Evolutionary conservation across 164 flowering plant species (phyloP), one percentile per base, ranked within the genome.

Genomic region (Protea cynaroides): DNA sequence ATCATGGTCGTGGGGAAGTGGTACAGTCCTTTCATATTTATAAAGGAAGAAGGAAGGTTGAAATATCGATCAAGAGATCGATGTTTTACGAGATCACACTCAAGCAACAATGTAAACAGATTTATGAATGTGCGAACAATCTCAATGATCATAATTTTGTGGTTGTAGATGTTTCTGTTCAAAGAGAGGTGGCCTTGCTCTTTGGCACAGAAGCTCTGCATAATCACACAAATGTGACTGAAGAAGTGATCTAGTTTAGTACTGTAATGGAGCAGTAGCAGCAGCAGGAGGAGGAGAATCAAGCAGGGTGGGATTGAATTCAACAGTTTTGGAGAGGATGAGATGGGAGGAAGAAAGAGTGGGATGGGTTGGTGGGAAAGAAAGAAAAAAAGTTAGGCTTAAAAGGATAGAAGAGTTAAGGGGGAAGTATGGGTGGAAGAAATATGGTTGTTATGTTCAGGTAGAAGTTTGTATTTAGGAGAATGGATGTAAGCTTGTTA

Each of bases 391-490:
- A 56, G 82, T 63, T 55, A 76, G 66, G 43, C 70, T 79, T 58
- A 58, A 71, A 55, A 75, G 78, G 70, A 73, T 46, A 21, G 84
- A 81, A 59, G 69, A 80, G 22, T 68, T 47, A 14, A 69, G 65
- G 7, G 70, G 62, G 29, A 13, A 4, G 0, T 51, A 65, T 9
- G 67, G 49, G 7, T 81, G 84, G 89, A 75, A 36, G 58, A 78
- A 40, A 37, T 80, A 80, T 72, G 82, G 83, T 0, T 83, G 80
- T 25, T 82, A 78, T 73, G 74, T 82, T 21, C 65, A 82, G 72
- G 81, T 80, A n/a, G 89, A 87, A 83, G 83, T 85, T 82, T 69
- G 82, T 69, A 21, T 54, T 82, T 67, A 84, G 53, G 37, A 83
- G 86, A 64, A 71, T 81, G 84, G 79, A 81, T 80, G 82, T 79